Evolutionary conservation across 208 protist genomes (phyloP).

Genomic region (Crithidia expoeki): DNA sequence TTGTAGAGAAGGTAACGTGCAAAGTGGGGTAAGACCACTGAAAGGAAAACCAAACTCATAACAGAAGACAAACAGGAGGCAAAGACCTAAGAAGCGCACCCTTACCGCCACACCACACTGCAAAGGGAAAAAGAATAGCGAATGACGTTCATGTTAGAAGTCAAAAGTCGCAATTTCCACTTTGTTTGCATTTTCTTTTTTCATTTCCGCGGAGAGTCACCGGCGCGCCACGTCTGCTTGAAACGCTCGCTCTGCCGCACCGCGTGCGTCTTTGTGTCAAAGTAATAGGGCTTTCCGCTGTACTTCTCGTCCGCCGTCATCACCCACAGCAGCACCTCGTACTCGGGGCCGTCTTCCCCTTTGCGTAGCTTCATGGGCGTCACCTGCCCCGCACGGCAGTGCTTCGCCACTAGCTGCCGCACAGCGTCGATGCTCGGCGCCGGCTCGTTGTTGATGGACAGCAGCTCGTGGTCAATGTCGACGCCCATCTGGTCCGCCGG

Average conservation of each 20-base stretch:
- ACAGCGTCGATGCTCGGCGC: slow-evolving; percentile 28
- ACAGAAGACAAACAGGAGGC: too few species aligned
- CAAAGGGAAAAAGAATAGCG: too few species aligned
- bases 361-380: slow-evolving; percentile 29
- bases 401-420: slow-evolving; percentile 34
- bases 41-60: too few species aligned
- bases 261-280: slow-evolving; percentile 40
- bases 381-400: slow-evolving; percentile 42
- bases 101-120: too few species aligned
- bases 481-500: slow-evolving; percentile 46
- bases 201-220: slow-evolving; percentile 9
- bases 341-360: slow-evolving; percentile 23
- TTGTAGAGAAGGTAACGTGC: too few species aligned
- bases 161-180: too few species aligned
- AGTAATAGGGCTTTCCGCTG: slow-evolving; percentile 52
- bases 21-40: too few species aligned
- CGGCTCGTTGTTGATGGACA: slow-evolving; percentile 28
- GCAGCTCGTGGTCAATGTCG: slow-evolving; percentile 47
- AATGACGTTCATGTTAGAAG: too few species aligned
- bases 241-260: slow-evolving; percentile 46
- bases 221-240: slow-evolving; percentile 33
- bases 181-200: too few species aligned
- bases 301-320: slow-evolving; percentile 56
- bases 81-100: too few species aligned
- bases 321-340: slow-evolving; percentile 49